Evolutionary conservation across 176 grass and related monocot genomes (phyloP).

Genomic region (Alloteropsis semialata): DNA sequence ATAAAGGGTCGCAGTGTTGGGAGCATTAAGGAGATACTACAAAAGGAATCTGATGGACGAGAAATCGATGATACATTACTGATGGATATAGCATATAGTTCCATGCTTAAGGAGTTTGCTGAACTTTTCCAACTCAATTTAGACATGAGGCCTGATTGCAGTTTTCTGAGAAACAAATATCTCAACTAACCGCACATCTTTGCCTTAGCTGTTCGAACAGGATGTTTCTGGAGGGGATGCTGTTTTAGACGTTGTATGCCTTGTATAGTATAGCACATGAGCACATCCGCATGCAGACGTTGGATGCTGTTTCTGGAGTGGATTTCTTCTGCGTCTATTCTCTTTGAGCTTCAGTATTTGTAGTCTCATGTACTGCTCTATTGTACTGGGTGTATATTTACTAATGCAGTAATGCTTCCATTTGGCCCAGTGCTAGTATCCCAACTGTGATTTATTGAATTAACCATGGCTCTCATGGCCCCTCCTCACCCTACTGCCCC

Average conservation of each 20-base stretch:
- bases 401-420: too few relatives aligned
- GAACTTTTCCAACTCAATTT: constrained; percentile 68
- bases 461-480: too few relatives aligned
- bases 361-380: not conserved
- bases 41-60: not conserved
- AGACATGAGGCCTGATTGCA: constrained; percentile 9
- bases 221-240: too few relatives aligned
- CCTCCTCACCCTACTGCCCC: too few relatives aligned
- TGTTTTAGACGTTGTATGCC: too few relatives aligned
- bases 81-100: constrained; percentile 52
- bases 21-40: constrained; percentile 58
- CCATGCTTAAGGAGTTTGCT: constrained; percentile 61
- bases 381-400: too few relatives aligned
- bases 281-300: too few relatives aligned
- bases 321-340: not conserved
- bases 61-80: constrained; percentile 36
- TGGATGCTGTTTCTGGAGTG: not conserved
- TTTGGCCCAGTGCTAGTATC: too few relatives aligned
- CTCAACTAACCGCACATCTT: too few relatives aligned
- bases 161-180: not conserved
- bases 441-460: too few relatives aligned
- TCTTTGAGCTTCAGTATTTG: not conserved
- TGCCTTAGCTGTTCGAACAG: too few relatives aligned
- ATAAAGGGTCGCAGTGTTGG: constrained; percentile 47
- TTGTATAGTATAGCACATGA: not conserved